Evolutionary conservation across 2,329 filamentous ascomycete species (phyloP).

Genomic region (Trichoderma sp.): DNA sequence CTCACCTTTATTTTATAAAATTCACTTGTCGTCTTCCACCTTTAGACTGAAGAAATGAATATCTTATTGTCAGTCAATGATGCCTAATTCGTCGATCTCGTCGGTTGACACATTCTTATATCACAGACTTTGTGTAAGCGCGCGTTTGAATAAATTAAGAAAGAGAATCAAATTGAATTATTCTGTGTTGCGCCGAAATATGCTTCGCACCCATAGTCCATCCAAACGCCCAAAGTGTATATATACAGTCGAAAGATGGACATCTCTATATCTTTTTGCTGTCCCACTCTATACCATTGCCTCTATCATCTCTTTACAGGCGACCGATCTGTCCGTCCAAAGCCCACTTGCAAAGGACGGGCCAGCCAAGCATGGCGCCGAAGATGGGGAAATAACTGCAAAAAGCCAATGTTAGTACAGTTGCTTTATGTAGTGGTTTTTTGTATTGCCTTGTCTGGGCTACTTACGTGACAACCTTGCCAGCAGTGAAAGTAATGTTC

Average conservation of each 20-base stretch:
- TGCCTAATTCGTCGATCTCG: background rate
- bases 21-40: background rate
- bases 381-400: slow-evolving; percentile 10
- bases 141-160: background rate
- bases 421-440: background rate
- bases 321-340: slow-evolving; percentile 20
- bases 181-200: slow-evolving; percentile 13
- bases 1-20: background rate
- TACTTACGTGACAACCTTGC: slow-evolving; percentile 17
- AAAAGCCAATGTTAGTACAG: background rate
- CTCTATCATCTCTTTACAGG: background rate
- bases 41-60: background rate
- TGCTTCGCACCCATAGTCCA: slow-evolving; percentile 4
- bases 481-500: background rate
- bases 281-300: background rate
- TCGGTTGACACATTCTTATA: background rate
- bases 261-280: slow-evolving; percentile 6
- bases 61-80: background rate
- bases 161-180: slow-evolving; percentile 1
- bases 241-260: slow-evolving; percentile 16
- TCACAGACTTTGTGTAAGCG: background rate
- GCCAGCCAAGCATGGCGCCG: slow-evolving; percentile 13
- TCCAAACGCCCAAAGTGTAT: slow-evolving; percentile 10
- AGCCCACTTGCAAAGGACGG: background rate
- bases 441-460: background rate